phyloP scores from a whole-genome alignment of 495 filamentous ascomycete genomes.

The Penicillium soppii region DNA sequence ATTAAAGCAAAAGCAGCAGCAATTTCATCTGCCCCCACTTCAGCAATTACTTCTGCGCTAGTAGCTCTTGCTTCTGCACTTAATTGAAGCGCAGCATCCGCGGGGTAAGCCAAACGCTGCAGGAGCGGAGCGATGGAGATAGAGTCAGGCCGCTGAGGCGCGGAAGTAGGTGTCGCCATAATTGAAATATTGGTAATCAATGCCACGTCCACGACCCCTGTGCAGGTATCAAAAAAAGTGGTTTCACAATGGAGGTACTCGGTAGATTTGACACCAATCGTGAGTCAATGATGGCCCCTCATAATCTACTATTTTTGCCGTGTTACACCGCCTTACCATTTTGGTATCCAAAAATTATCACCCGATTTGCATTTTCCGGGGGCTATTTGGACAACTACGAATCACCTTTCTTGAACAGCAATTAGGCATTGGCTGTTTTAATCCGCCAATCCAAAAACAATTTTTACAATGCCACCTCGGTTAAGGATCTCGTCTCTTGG shows the following conservation, averaged over 20 bases:
- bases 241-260: too few relatives aligned
- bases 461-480: conserved; percentile 47
- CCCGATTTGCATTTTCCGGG: conserved; percentile 16
- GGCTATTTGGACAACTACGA: conserved; percentile 17
- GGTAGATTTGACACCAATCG: too few relatives aligned
- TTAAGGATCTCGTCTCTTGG: conserved; percentile 39
- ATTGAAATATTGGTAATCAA: not conserved
- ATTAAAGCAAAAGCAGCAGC: conserved; percentile 83
- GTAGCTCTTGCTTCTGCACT: conserved; percentile 70
- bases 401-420: conserved; percentile 12
- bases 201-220: too few relatives aligned
- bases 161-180: conserved; percentile 16
- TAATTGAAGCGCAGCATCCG: conserved; percentile 51
- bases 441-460: not conserved
- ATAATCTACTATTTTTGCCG: conserved; percentile 13
- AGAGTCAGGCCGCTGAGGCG: conserved; percentile 30
- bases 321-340: conserved; percentile 12
- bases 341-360: conserved; percentile 30
- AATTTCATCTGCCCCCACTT: conserved; percentile 77
- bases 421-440: conserved; percentile 2
- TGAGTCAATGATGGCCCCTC: conserved; percentile 13
- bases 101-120: conserved; percentile 70
- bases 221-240: too few relatives aligned
- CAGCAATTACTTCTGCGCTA: too few relatives aligned
- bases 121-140: conserved; percentile 81